phyloP scores from a whole-genome alignment of 805 yeast species.

The Wickerhamomyces bovis region DNA sequence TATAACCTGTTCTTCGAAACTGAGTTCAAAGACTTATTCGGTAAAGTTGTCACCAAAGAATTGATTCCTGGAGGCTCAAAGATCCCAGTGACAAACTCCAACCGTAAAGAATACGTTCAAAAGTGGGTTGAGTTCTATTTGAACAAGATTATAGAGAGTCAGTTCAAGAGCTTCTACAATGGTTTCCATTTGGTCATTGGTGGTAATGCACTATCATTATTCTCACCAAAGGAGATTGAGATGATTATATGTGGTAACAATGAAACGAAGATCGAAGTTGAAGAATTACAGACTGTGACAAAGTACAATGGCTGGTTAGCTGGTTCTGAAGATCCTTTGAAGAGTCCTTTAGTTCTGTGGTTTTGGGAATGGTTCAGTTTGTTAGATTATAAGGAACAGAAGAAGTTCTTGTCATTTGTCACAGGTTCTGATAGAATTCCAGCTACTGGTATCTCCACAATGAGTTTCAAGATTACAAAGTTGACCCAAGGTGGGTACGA shows the following conservation, averaged over 20 bases:
- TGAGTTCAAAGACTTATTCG: slow-evolving; percentile 42
- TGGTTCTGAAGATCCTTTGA: slow-evolving; percentile 29
- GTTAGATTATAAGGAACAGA: slow-evolving; percentile 43
- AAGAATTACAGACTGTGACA: slow-evolving; percentile 62
- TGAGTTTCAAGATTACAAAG: slow-evolving; percentile 65
- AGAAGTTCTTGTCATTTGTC: slow-evolving; percentile 63
- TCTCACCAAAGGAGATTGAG: slow-evolving; percentile 78
- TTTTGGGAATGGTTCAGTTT: slow-evolving; percentile 76
- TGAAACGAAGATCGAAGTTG: slow-evolving; percentile 58
- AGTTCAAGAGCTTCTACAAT: slow-evolving; percentile 50
- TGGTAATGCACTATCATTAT: slow-evolving; percentile 73
- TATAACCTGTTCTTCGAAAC: slow-evolving; percentile 61
- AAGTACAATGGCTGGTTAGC: slow-evolving; percentile 62
- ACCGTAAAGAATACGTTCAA: slow-evolving; percentile 55
- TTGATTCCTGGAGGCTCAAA: slow-evolving; percentile 54
- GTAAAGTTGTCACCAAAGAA: slow-evolving; percentile 37
- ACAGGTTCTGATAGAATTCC: slow-evolving; percentile 93
- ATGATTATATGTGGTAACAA: slow-evolving; percentile 71
- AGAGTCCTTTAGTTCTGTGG: slow-evolving; percentile 54
- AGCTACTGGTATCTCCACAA: slow-evolving; percentile 80
- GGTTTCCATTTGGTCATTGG: slow-evolving; percentile 79
- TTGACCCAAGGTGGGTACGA: slow-evolving; percentile 26
- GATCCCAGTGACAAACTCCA: slow-evolving; percentile 49
- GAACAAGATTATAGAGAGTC: slow-evolving; percentile 44
- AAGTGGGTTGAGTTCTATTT: slow-evolving; percentile 58